Conservation (phyloP, 1,284 basidiomycete species). For the Cryptococcus sp. region DNA sequence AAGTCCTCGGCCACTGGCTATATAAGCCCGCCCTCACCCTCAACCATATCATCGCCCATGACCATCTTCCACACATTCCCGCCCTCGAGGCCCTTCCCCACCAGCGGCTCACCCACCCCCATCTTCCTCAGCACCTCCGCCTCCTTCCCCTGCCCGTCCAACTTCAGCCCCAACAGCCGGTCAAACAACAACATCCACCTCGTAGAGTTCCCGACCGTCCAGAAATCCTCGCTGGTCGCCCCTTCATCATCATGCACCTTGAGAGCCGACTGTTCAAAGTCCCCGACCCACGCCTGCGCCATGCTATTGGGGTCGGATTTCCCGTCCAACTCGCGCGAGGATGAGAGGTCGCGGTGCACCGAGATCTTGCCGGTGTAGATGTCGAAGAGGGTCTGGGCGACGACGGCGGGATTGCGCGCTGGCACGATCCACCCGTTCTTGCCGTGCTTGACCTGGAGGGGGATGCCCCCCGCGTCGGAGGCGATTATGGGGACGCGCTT, state of each 20-base stretch:
- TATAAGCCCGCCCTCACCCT: constrained; percentile 35
- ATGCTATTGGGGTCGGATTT: constrained; percentile 33
- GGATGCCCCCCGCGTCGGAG: constrained; percentile 77
- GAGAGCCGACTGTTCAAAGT: constrained; percentile 23
- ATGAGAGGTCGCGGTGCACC: constrained; percentile 21
- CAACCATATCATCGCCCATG: constrained; percentile 38
- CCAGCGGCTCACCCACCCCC: constrained; percentile 22
- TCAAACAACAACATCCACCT: constrained; percentile 41
- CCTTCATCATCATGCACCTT: constrained; percentile 23
- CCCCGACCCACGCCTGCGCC: constrained; percentile 32
- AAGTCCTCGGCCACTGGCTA: background rate
- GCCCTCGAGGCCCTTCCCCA: constrained; percentile 24
- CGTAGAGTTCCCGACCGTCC: constrained; percentile 47
- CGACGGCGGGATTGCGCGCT: constrained; percentile 65
- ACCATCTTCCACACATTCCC: constrained; percentile 47
- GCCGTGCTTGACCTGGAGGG: constrained; percentile 76
- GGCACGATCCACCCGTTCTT: constrained; percentile 76
- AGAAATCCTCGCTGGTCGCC: constrained; percentile 44
- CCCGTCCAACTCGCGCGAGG: constrained; percentile 8
- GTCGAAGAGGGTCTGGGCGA: constrained; percentile 68
- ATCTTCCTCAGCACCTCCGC: constrained; percentile 21
- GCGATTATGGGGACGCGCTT: constrained; percentile 77
- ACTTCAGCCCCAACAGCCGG: constrained; percentile 25
- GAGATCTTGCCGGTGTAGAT: constrained; percentile 63
- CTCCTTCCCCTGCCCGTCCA: constrained; percentile 7